phyloP scores from a whole-genome alignment of 306 rosid genomes.

The Sindora glabra region DNA sequence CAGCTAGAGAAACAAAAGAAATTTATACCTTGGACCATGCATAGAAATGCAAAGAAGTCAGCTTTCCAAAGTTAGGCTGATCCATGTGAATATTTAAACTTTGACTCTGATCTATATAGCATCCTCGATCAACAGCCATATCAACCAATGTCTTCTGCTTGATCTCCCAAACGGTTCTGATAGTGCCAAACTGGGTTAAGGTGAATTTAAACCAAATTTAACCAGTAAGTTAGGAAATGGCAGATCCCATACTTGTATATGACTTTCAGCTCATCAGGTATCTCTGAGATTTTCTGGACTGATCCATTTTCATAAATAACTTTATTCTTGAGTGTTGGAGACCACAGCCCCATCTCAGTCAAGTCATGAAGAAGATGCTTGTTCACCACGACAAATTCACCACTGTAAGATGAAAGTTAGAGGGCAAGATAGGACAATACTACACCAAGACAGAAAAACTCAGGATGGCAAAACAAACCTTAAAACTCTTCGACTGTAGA shows the following conservation, averaged over 20 bases:
- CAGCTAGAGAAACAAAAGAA: not conserved
- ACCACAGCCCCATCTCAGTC: slow-evolving; percentile 89
- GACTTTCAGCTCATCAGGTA: slow-evolving; percentile 56
- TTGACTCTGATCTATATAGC: slow-evolving; percentile 89
- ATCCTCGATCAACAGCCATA: slow-evolving; percentile 87
- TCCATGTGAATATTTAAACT: slow-evolving; percentile 90
- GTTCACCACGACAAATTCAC: slow-evolving; percentile 91
- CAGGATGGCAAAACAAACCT: slow-evolving; percentile 36
- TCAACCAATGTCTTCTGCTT: slow-evolving; percentile 87
- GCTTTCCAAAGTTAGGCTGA: slow-evolving; percentile 81
- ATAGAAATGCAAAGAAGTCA: slow-evolving; percentile 85
- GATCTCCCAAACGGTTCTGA: slow-evolving; percentile 95
- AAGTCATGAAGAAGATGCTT: slow-evolving; percentile 81
- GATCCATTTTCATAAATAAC: slow-evolving; percentile 68
- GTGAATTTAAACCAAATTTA: no score
- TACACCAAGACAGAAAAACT: not conserved
- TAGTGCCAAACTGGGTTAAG: not conserved
- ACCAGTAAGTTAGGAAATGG: not conserved
- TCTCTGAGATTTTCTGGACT: slow-evolving; percentile 57
- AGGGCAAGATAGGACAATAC: not conserved
- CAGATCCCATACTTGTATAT: slow-evolving; percentile 61
- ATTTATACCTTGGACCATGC: slow-evolving; percentile 75
- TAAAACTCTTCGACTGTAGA: slow-evolving; percentile 76
- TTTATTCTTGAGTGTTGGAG: slow-evolving; percentile 64
- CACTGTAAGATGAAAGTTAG: slow-evolving; percentile 41